Base-by-base conservation (phyloP, 345 rosid genomes). In the Pseudoturritis turrita region DNA sequence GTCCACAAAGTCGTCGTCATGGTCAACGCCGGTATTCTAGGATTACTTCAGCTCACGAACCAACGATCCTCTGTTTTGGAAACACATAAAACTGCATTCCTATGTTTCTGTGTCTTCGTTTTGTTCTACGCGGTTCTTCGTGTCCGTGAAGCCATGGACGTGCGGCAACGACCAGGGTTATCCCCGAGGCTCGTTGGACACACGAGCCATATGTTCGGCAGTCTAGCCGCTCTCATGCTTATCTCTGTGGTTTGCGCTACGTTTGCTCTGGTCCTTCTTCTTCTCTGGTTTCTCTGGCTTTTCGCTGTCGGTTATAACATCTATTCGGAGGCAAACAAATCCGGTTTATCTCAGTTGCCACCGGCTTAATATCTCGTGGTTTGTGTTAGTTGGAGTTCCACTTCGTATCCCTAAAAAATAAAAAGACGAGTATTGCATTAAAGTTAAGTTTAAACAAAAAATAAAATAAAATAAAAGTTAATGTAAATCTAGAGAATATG, bases 241-340 rank as follows among this genome's bases (percentile, higher is more conserved):
- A n/a, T n/a, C n/a, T n/a, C n/a, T n/a, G n/a, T n/a, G n/a, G n/a
- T n/a, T n/a, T n/a, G n/a, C n/a, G n/a, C n/a, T n/a, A n/a, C n/a
- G n/a, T n/a, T n/a, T n/a, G n/a, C n/a, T n/a, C n/a, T n/a, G n/a
- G n/a, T n/a, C n/a, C n/a, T n/a, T n/a, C n/a, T n/a, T n/a, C n/a
- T n/a, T n/a, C n/a, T n/a, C n/a, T n/a, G 68, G 76, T 11, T 71
- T 49, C 36, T 62, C 35, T 62, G 75, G 75, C 54, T 52, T 36
- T 61, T 1, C 3, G 3, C 17, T 6, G 40, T 39, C 3, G 35
- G 28, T 19, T 60, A 49, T 25, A 14, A 40, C 14, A 39, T n/a
- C 19, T 7, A 54, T 15, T 25, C 17, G 19, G n/a, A 35, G 46
- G 47, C 43, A 29, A 47, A 64, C 45, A 29, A 6, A 31, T 18